Percentiles rank a stretch among this genome's conserved stretches.
phyloP scores from a whole-genome alignment of 2,329 filamentous ascomycete genomes.

The Lizonia empirigonia region DNA sequence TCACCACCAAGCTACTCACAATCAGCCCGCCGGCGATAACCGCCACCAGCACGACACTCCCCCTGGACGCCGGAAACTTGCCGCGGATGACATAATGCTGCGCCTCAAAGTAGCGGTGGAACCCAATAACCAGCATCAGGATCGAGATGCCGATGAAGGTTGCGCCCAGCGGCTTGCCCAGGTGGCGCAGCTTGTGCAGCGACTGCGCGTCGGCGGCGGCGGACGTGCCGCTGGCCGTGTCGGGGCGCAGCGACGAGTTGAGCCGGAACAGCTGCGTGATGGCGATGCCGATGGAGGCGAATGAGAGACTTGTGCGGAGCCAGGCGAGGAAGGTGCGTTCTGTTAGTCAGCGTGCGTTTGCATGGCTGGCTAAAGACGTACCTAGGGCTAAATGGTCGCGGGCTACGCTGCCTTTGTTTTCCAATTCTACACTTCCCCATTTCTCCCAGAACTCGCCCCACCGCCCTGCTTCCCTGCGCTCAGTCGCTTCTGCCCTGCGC shows the following conservation, averaged over 20 bases:
- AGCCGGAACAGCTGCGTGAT: constrained; percentile 85
- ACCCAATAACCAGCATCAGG: constrained; percentile 74
- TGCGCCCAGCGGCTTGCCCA: constrained; percentile 59
- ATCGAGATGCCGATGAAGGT: constrained; percentile 79
- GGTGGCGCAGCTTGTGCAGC: constrained; percentile 33
- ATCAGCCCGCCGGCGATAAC: constrained; percentile 66
- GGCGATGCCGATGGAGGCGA: constrained; percentile 81
- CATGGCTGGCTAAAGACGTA: constrained; percentile 46
- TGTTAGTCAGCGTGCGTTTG: constrained; percentile 50
- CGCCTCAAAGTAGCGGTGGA: constrained; percentile 76
- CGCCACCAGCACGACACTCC: constrained; percentile 73
- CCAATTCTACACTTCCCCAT: constrained; percentile 73
- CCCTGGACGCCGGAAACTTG: constrained; percentile 79
- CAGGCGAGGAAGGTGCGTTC: constrained; percentile 86
- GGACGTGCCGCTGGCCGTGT: constrained; percentile 4
- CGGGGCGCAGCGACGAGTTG: constrained; percentile 64
- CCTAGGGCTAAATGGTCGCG: constrained; percentile 81
- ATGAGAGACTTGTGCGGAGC: constrained; percentile 80
- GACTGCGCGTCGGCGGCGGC: background rate
- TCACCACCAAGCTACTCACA: constrained; percentile 63
- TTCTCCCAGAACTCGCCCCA: constrained; percentile 62
- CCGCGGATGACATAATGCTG: constrained; percentile 81
- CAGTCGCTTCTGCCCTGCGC: constrained; percentile 28
- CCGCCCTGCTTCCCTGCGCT: constrained; percentile 51
- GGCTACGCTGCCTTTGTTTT: constrained; percentile 85